Evolutionary conservation across 106 monocot species (phyloP).

Genomic region (Allium cepa): DNA sequence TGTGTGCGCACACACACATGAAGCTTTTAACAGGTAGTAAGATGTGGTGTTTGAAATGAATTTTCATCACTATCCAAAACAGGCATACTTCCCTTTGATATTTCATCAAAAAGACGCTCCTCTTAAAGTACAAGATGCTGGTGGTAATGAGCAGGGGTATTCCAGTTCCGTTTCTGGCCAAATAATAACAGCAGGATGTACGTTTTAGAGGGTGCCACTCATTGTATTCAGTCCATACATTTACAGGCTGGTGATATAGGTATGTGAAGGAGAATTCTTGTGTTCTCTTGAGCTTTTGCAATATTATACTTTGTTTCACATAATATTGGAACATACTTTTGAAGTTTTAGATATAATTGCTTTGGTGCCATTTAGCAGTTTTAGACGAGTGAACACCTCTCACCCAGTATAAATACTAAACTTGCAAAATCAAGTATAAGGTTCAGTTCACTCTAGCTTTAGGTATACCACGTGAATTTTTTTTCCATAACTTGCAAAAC

Average conservation of each 20-base stretch:
- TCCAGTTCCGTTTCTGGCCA: slow-evolving; percentile 98
- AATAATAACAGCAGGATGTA: slow-evolving; percentile 99
- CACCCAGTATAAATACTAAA: too few relatives aligned
- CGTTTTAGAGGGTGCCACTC: slow-evolving; percentile 96
- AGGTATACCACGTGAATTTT: too few relatives aligned
- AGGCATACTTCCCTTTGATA: slow-evolving; percentile 95
- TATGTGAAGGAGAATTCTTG: slow-evolving; percentile 16
- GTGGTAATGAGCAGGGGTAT: slow-evolving; percentile 86
- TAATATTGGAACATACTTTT: too few relatives aligned
- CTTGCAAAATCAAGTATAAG: too few relatives aligned
- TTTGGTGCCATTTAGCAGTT: too few relatives aligned
- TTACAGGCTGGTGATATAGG: slow-evolving; percentile 97
- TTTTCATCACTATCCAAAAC: slow-evolving; percentile 7
- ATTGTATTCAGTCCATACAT: slow-evolving; percentile 98
- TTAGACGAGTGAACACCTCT: too few relatives aligned
- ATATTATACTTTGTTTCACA: too few relatives aligned
- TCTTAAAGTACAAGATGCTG: slow-evolving; percentile 88
- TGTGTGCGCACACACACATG: background rate
- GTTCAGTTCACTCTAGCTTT: too few relatives aligned
- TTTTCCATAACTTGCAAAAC: too few relatives aligned
- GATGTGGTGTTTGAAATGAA: slow-evolving; percentile 1
- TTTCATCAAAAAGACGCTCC: slow-evolving; percentile 91
- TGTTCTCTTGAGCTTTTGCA: too few relatives aligned
- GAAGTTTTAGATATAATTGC: too few relatives aligned
- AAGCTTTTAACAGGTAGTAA: background rate